phyloP scores from a whole-genome alignment of 2,329 filamentous ascomycete genomes.

The Periconia sp. region DNA sequence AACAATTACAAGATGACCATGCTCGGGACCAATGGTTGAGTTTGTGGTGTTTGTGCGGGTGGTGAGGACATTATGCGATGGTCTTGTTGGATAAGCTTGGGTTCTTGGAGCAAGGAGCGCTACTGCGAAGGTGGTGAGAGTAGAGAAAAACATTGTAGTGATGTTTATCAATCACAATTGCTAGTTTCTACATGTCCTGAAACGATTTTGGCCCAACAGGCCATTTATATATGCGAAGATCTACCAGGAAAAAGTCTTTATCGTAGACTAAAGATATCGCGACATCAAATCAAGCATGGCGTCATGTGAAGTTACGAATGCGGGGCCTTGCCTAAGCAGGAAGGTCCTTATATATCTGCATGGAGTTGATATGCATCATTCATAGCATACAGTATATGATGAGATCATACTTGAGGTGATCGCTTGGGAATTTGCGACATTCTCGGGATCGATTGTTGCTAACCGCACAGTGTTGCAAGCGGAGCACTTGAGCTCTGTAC shows the following conservation, averaged over 20 bases:
- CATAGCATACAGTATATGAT: no score
- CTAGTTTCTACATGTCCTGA: neutral
- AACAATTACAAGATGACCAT: slow-evolving; percentile 25
- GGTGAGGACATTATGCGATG: neutral
- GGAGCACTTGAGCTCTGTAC: no score
- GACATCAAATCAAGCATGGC: slow-evolving; percentile 1
- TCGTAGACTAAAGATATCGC: neutral
- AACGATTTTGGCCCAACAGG: neutral
- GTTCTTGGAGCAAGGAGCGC: neutral
- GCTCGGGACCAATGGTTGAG: slow-evolving; percentile 23
- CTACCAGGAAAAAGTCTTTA: neutral
- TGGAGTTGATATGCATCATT: no score
- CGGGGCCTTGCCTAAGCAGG: neutral
- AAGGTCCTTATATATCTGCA: slow-evolving; percentile 1
- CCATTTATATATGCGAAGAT: neutral
- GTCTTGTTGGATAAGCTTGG: neutral
- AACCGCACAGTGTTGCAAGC: no score
- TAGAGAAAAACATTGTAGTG: slow-evolving; percentile 7
- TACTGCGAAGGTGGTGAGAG: slow-evolving; percentile 7
- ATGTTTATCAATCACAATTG: slow-evolving; percentile 10
- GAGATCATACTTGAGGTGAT: no score
- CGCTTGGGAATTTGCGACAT: no score
- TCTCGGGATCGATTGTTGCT: no score
- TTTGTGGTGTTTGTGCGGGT: slow-evolving; percentile 11
- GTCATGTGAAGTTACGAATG: neutral